These are phyloP conservation scores for Penicillium polonicum DNA, from an alignment of 2,329 filamentous ascomycete species.

Conservation along the genomic window DNA sequence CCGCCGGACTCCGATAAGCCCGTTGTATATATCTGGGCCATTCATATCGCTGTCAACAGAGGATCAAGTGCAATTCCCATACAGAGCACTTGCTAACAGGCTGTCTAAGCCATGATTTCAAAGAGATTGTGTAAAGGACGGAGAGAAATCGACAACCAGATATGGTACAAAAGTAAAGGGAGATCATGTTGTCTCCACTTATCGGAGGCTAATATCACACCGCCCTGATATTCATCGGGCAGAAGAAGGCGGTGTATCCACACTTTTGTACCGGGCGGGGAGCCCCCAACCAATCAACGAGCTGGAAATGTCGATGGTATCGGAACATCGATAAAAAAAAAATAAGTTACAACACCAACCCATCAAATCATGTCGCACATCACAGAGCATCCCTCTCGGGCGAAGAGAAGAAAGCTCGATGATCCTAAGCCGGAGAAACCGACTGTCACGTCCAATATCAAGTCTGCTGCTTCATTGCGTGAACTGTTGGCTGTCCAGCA, in stretches of 20 bases:
- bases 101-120: not conserved
- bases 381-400: conserved; percentile 33
- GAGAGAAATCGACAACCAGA: not conserved
- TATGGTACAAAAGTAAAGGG: too few species aligned
- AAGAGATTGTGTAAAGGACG: not conserved
- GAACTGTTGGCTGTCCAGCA: conserved; percentile 70
- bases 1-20: not conserved
- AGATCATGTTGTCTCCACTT: not conserved
- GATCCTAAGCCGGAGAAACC: conserved; percentile 10
- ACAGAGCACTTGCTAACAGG: accelerated
- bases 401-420: conserved; percentile 44
- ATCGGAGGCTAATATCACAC: not conserved
- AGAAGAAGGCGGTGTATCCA: conserved; percentile 3
- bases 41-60: not conserved
- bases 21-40: not conserved
- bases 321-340: conserved; percentile 23
- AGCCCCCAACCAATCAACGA: conserved; percentile 17
- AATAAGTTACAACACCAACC: conserved; percentile 19
- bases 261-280: conserved; percentile 8
- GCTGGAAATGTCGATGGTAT: conserved; percentile 24
- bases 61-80: too few species aligned
- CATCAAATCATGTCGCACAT: conserved; percentile 35
- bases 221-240: not conserved
- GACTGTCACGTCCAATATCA: conserved; percentile 29
- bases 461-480: conserved; percentile 63